Percentiles rank a stretch among this genome's conserved stretches.
Evolutionary conservation across 768 basidiomycete species (phyloP).

Genomic region (Kwoniella sp.): DNA sequence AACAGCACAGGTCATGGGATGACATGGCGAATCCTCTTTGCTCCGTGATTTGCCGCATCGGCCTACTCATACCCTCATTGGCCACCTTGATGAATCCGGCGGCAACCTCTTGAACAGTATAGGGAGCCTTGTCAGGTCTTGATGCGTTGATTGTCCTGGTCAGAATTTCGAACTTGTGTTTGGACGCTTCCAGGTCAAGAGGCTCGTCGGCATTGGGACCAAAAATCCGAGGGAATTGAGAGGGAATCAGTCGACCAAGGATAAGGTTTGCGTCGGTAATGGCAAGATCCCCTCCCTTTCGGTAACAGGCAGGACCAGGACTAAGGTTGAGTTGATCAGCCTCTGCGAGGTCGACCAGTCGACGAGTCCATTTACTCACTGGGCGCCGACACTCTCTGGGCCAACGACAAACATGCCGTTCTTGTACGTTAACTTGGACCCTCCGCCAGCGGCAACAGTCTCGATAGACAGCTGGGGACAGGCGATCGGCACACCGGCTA

Average conservation of each 20-base stretch:
- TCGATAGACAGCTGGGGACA: slow-evolving; percentile 45
- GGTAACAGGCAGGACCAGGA: slow-evolving; percentile 60
- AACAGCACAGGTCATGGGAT: slow-evolving; percentile 57
- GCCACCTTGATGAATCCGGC: slow-evolving; percentile 95
- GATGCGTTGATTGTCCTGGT: slow-evolving; percentile 71
- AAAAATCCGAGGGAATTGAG: slow-evolving; percentile 75
- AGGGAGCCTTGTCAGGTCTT: slow-evolving; percentile 59
- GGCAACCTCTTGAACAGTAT: slow-evolving; percentile 78
- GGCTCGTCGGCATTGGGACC: slow-evolving; percentile 84
- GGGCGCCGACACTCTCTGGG: slow-evolving; percentile 62
- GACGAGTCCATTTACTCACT: slow-evolving; percentile 54
- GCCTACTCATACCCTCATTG: slow-evolving; percentile 81
- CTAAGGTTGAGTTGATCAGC: slow-evolving; percentile 33
- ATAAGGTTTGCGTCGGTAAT: slow-evolving; percentile 50
- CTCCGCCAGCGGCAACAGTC: slow-evolving; percentile 67
- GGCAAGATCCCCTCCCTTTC: slow-evolving; percentile 62
- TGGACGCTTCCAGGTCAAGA: slow-evolving; percentile 73
- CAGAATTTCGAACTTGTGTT: slow-evolving; percentile 67
- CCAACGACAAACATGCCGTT: slow-evolving; percentile 93
- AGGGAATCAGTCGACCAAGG: slow-evolving; percentile 15
- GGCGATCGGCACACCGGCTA: slow-evolving; percentile 43
- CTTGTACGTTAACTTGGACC: slow-evolving; percentile 80
- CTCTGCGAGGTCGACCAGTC: slow-evolving; percentile 67
- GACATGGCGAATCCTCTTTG: slow-evolving; percentile 34
- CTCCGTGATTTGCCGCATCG: slow-evolving; percentile 53